Conservation (phyloP, 495 filamentous ascomycete species). For the Hyaloscypha variabilis region DNA sequence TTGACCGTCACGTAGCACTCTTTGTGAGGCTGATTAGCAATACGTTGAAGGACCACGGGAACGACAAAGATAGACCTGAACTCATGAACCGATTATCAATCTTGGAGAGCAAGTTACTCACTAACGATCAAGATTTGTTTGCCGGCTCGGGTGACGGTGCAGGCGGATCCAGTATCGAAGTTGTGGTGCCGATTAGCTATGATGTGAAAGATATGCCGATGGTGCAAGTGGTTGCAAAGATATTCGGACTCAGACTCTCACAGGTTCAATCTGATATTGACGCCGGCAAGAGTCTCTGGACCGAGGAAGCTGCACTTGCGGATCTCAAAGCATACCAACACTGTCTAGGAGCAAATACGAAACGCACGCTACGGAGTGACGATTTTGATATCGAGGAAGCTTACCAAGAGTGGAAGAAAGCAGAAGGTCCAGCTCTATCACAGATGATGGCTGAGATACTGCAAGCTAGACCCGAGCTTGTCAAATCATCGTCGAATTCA, state of each 20-base stretch:
- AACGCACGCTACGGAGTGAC: constrained; percentile 73
- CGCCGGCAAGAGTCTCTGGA: constrained; percentile 78
- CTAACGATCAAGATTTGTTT: constrained; percentile 89
- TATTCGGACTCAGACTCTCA: constrained; percentile 76
- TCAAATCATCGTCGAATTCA: constrained; percentile 50
- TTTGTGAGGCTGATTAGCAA: constrained; percentile 86
- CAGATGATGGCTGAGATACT: constrained; percentile 92
- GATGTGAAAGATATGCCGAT: constrained; percentile 96
- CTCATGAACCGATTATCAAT: constrained; percentile 75
- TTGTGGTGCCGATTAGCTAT: constrained; percentile 78
- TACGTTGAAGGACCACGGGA: constrained; percentile 76
- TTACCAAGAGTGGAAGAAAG: constrained; percentile 87
- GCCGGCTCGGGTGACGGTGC: constrained; percentile 43
- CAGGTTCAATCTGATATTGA: constrained; percentile 87
- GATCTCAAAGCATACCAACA: constrained; percentile 94
- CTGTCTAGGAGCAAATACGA: constrained; percentile 75
- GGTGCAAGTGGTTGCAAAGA: constrained; percentile 80
- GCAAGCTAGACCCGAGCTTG: constrained; percentile 82
- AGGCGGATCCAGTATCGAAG: constrained; percentile 70
- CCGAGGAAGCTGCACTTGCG: constrained; percentile 83
- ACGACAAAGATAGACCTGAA: constrained; percentile 76
- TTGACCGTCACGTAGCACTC: constrained; percentile 92
- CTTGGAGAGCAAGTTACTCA: constrained; percentile 89
- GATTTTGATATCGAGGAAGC: constrained; percentile 93
- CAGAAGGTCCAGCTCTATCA: constrained; percentile 78